phyloP scores from a whole-genome alignment of 805 yeast genomes.

The Cyberlindnera subsufficiens region DNA sequence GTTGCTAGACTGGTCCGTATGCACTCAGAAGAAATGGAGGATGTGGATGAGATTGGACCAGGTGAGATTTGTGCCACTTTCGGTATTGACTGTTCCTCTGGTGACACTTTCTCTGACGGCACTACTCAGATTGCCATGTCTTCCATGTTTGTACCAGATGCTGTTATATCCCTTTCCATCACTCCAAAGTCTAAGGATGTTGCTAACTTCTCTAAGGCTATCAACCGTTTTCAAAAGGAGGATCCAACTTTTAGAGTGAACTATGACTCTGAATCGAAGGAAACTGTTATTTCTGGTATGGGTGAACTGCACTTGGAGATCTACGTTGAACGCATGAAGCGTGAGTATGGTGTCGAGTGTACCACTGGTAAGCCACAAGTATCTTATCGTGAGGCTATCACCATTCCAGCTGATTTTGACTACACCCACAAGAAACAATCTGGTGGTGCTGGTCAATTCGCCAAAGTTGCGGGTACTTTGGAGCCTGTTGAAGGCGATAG shows the following conservation, averaged over 20 bases:
- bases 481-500: constrained; percentile 62
- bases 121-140: constrained; percentile 80
- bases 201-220: constrained; percentile 90
- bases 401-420: constrained; percentile 70
- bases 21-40: constrained; percentile 99
- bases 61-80: constrained; percentile 99
- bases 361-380: constrained; percentile 97
- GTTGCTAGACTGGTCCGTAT: constrained; percentile 92
- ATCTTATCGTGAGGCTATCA: constrained; percentile 91
- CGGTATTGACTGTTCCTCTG: constrained; percentile 98
- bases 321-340: constrained; percentile 95
- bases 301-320: constrained; percentile 97
- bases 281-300: constrained; percentile 94
- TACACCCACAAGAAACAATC: constrained; percentile 96
- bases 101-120: constrained; percentile 94
- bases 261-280: constrained; percentile 86
- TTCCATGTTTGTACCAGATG: constrained; percentile 98
- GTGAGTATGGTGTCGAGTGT: constrained; percentile 96
- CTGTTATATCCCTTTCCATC: constrained; percentile 91
- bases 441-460: constrained; percentile 99
- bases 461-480: constrained; percentile 87
- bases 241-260: constrained; percentile 97
- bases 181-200: constrained; percentile 84
- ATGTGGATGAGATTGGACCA: constrained; percentile 88
- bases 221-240: constrained; percentile 96